Base-by-base conservation (phyloP, 2,329 filamentous ascomycete genomes). In the Pyricularia pennisetigena region DNA sequence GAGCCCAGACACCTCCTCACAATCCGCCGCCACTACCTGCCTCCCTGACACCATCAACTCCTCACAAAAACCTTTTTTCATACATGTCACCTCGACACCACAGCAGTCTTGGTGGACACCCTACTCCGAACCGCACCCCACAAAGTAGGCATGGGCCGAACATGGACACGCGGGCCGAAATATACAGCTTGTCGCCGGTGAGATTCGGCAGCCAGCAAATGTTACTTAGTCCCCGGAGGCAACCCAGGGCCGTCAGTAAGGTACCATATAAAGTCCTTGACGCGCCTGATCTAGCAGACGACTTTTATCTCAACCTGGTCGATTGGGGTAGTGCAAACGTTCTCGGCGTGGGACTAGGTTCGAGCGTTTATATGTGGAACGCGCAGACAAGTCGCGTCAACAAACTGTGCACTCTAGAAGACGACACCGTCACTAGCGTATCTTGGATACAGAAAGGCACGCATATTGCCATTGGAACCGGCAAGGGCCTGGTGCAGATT, bases 381-480 rank as follows among this genome's bases (percentile, higher is more conserved):
- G 95, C 94, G 4, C 88, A 93, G 72, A 91, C 91, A 8, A 95
- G 94, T 71, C 88, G 91, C 71, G 95, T 99, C 2, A 97, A 93
- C 70, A 97, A 96, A 78, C 85, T 99, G 10, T 98, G 95, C 78
- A 94, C 96, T 64, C 82, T 73, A 14, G 89, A 92, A 71, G 94
- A 97, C 74, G 95, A 99, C 76, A 94, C 90, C 0, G 94, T 99
- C 0, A 99, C 95, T 2, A 97, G 94, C 73, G 95, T 99, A 12
- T 96, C 91, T 68, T 99, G 95, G 95, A 99, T 99, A 73, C 95
- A 99, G 79, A 89, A 95, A 80, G 95, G 95, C 54, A 97, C 94
- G 0, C 95, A 99, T 78, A 86, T 99, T 68, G 92, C 95, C 3
- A 96, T 99, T 72, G 95, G 95, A 62, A 99, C 95, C 2, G 91